Base-by-base conservation (phyloP, 805 yeast genomes). In the Metschnikowia continentalis region DNA sequence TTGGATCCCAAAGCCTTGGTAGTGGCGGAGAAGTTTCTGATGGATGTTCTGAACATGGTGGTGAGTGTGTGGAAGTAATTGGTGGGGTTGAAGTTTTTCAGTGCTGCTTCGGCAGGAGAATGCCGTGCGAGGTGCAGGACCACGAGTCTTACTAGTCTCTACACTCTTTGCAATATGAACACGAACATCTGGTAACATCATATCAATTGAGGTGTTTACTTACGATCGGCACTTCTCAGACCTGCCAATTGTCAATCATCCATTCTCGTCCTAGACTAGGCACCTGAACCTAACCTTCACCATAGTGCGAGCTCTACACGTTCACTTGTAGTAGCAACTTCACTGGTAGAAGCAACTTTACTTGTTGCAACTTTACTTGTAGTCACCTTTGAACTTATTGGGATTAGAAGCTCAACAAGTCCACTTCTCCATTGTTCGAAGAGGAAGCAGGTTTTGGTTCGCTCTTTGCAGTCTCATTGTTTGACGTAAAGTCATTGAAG, bases 1-100 rank as follows among this genome's bases (percentile, higher is more conserved):
- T 81, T 81, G 59, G 78, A 75, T 43, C 80, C 81, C 50, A 75
- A 67, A 46, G 64, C 70, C 47, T 73, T 57, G 51, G 78, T 59
- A 37, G 80, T 62, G 42, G 79, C 65, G 40, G 86, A 79, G 59
- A 82, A 81, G 41, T 74, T 59, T 72, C 87, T 81, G 48, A 59
- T 49, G 46, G 64, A 52, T 48, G 54, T 53, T 55, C 57, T 65
- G 54, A 65, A 60, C 65, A 61, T 62, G 38, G 35, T 48, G 36
- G 5, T 35, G 47, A 10, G 32, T 26, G 22, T 26, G 13, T n/a
- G 22, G 19, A 32, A 17, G 10, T n/a, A 3, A 6, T 17, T 2
- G 15, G 3, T 13, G 14, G 47, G 15, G 6, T 6, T 15, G 4
- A 13, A 26, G 32, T 15, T 46, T 39, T 40, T 35, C 49, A 32